Conservation (phyloP, 345 rosid species). For the Boechera stricta region DNA sequence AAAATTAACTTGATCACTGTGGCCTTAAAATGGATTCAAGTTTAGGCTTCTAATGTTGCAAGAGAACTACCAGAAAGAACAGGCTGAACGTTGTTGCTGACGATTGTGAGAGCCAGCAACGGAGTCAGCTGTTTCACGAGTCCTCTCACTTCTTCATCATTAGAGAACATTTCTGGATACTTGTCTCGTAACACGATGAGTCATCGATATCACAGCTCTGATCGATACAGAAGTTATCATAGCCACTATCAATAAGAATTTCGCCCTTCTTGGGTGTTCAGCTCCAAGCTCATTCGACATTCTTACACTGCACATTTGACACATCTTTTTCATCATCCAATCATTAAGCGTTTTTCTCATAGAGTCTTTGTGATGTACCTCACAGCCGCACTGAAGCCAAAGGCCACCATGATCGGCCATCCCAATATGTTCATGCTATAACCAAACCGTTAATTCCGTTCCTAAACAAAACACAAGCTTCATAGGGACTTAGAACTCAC, state of each 20-base stretch:
- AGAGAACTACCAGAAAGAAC: constrained; percentile 65
- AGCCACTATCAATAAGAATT: constrained; percentile 63
- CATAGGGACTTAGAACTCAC: constrained; percentile 40
- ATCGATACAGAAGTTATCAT: constrained; percentile 49
- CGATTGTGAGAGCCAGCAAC: constrained; percentile 57
- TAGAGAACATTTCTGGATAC: constrained; percentile 66
- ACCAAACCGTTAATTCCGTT: background rate
- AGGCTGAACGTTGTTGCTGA: constrained; percentile 68
- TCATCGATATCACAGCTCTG: constrained; percentile 48
- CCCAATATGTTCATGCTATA: constrained; percentile 74
- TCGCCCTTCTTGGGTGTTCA: constrained; percentile 67
- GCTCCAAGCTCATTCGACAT: constrained; percentile 87
- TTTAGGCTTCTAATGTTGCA: background rate
- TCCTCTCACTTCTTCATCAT: constrained; percentile 48
- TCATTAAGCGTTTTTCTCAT: background rate
- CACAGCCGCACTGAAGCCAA: constrained; percentile 74
- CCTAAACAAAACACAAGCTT: constrained; percentile 9
- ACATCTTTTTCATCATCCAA: background rate
- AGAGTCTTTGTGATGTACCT: constrained; percentile 44
- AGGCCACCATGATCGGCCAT: constrained; percentile 66
- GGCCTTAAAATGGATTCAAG: background rate
- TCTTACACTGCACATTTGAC: constrained; percentile 59
- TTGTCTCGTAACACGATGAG: constrained; percentile 39
- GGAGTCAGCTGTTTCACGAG: constrained; percentile 66
- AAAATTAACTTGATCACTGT: background rate